Conservation (phyloP, 345 rosid species). For the Turritis glabra region DNA sequence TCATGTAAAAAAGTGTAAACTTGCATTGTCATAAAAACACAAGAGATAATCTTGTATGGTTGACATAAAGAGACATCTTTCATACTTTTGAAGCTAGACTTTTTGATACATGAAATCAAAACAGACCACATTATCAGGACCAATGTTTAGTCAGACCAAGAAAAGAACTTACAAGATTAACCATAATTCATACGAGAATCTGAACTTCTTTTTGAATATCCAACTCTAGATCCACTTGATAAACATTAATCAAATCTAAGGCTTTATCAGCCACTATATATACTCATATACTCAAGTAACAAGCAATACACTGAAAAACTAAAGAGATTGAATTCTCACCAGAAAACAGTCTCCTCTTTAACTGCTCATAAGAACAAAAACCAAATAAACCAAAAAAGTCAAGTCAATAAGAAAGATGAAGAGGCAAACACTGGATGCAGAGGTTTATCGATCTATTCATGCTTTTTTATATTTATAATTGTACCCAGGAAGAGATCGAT, state of each 20-base stretch:
- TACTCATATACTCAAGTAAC: not conserved
- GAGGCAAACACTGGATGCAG: slow-evolving; percentile 91
- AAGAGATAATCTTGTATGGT: not conserved
- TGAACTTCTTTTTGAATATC: not conserved
- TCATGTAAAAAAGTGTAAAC: not conserved
- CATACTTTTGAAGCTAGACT: not conserved
- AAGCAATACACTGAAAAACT: not conserved
- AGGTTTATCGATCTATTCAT: slow-evolving; percentile 99
- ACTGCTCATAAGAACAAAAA: too few relatives aligned
- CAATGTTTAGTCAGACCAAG: not conserved
- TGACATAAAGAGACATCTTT: not conserved
- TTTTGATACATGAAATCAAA: not conserved
- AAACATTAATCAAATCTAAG: too few relatives aligned
- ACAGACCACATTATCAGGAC: not conserved
- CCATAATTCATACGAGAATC: not conserved
- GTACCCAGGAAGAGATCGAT: slow-evolving; percentile 89
- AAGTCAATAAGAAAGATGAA: not conserved
- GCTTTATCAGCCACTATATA: not conserved
- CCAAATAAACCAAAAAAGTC: not conserved
- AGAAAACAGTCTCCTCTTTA: too few relatives aligned
- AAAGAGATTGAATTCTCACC: not conserved
- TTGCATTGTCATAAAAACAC: not conserved
- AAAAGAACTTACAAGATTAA: not conserved
- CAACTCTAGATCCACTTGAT: not conserved
- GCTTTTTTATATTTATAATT: slow-evolving; percentile 30